Base-by-base conservation (phyloP, 2,329 filamentous ascomycete genomes). In the Pseudogymnoascus sp. region DNA sequence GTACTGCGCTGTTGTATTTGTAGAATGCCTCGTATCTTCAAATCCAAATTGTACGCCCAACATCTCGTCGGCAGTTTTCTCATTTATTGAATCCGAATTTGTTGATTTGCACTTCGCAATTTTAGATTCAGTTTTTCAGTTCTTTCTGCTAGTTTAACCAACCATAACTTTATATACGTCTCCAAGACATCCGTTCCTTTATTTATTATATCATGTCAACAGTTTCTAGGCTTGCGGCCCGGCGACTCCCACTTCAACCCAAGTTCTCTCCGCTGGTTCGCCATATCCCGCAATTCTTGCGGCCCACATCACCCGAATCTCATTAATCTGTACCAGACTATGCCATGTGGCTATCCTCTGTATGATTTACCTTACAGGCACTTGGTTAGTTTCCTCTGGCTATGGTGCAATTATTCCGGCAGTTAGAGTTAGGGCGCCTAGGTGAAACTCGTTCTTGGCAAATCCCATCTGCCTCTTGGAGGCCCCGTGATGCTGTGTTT, bases 211-310 rank as follows among this genome's bases (percentile, higher is more conserved):
- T 4, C n/a, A 9, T 55, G 11, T n/a, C 5, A 33, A n/a, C 8
- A 16, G 45, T 16, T 33, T 18, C 25, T 33, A 33, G 45, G 45
- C 25, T 33, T 55, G 25, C 45, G 45, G 45, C 25, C 45, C 45
- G 45, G n/a, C 45, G 45, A 33, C 25, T 55, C 28, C 45, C 45
- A 55, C n/a, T 31, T 31, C 18, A 31, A 14, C 45, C 43, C 8
- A 31, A n/a, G 45, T 12, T 12, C 9, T 28, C 28, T 55, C n/a
- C n/a, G 45, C 3, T 33, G 8, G n/a, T 12, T 55, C 25, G 45
- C 25, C 45, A 55, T 55, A 55, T 55, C n/a, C 45, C 45, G 25
- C 45, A 31, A 55, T 55, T 18, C 45, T 18, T 55, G 28, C 45
- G n/a, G 25, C 25, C 45, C 25, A 33, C n/a, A 33, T 31, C 25